Evolutionary conservation across 495 filamentous ascomycete genomes (phyloP), one percentile per base, ranked within the genome.

Genomic region (Penicillium simplicissimum): DNA sequence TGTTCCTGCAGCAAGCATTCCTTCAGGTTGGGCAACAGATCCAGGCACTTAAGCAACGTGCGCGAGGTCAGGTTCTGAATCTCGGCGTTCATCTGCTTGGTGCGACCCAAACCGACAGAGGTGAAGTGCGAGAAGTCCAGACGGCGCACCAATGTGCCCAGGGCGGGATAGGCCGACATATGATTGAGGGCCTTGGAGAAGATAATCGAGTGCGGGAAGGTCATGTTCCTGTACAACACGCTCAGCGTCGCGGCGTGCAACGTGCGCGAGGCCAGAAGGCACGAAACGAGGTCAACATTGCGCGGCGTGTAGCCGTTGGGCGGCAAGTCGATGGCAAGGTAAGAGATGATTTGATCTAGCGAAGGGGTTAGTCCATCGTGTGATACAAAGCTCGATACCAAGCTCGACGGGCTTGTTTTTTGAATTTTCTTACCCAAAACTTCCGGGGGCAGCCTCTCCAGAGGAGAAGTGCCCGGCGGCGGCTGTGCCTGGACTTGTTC

Each of bases 61-160:
- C 82, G 82, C 40, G 89, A 81, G 28, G 91, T 96, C 67, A 96
- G 74, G 72, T 93, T 93, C 72, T 88, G 88, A 65, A 92, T 90
- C 73, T 91, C 85, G 38, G 83, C 78, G 48, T 92, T 90, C 84
- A 92, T 89, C 75, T 89, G 86, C 66, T 85, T 89, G 47, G 89
- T 94, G 52, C 88, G 84, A 66, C 93, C 92, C 37, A 93, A 79
- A 28, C 90, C 90, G 17, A 90, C 83, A 7, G 91, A 91, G 68
- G 91, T 95, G 75, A 93, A 94, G 79, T 93, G 90, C 45, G 90
- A 92, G 72, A 96, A 93, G 75, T 96, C 92, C 31, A 95, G 77
- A 42, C 92, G 87, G 53, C 88, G 85, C 37, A 95, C 90, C 55
- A 95, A 85, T 35, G 87, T 89, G 17, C 92, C 91, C 53, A 93